These are phyloP conservation scores for Jatropha multifida DNA, from an alignment of 441 rosid species.

Conservation along the genomic window DNA sequence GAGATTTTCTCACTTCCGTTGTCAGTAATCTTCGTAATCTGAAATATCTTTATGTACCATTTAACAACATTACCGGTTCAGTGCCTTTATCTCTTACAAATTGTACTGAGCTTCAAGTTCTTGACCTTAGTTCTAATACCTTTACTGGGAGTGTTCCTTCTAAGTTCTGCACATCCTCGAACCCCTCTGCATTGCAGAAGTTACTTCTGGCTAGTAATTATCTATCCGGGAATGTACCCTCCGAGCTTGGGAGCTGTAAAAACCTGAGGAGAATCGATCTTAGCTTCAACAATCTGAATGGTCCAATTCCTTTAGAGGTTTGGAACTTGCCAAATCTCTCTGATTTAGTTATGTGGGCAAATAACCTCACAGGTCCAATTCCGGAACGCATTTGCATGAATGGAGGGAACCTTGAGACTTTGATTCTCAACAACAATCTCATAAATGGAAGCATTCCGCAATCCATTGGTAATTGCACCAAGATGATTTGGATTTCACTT, in stretches of 20 bases:
- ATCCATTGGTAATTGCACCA: constrained; percentile 73
- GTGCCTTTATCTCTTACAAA: constrained; percentile 68
- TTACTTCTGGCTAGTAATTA: constrained; percentile 70
- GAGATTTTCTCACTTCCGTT: constrained; percentile 66
- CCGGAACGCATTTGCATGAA: constrained; percentile 70
- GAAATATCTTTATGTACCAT: constrained; percentile 54
- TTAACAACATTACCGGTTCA: constrained; percentile 71
- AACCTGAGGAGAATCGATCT: constrained; percentile 73
- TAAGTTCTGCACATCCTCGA: constrained; percentile 53
- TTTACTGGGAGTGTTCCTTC: constrained; percentile 63
- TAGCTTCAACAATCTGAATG: constrained; percentile 77
- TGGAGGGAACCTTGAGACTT: constrained; percentile 79
- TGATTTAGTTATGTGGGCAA: constrained; percentile 90
- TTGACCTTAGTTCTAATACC: constrained; percentile 81
- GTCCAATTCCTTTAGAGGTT: constrained; percentile 62
- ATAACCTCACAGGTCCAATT: constrained; percentile 73
- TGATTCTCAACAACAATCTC: constrained; percentile 87
- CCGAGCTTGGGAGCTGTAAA: constrained; percentile 70
- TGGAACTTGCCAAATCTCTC: constrained; percentile 74
- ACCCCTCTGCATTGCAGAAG: constrained; percentile 48
- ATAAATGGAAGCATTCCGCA: constrained; percentile 68
- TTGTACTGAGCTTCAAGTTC: constrained; percentile 61
- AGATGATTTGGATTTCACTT: constrained; percentile 89
- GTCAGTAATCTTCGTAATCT: constrained; percentile 60
- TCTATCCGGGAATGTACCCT: constrained; percentile 63